Percentiles rank a stretch among this genome's conserved stretches.
These are phyloP conservation scores for Pleurotus eryngii DNA, from an alignment of 768 basidiomycete genomes.

Conservation along the genomic window DNA sequence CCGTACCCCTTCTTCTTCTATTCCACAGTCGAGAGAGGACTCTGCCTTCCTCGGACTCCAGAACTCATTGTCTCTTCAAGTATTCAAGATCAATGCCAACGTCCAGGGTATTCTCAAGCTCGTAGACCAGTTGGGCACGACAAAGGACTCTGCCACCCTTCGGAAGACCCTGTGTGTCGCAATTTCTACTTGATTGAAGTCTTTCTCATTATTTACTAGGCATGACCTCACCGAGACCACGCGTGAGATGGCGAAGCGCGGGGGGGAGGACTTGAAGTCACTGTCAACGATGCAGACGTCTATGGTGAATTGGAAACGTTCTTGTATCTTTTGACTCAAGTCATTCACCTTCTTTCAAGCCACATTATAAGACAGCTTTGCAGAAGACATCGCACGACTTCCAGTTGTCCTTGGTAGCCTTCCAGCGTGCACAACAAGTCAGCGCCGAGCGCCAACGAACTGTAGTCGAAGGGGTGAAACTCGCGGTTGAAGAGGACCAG, in stretches of 20 bases:
- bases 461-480: slow-evolving; percentile 82
- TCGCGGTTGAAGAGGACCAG: slow-evolving; percentile 76
- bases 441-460: slow-evolving; percentile 89
- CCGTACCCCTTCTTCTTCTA: slow-evolving; percentile 28
- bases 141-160: slow-evolving; percentile 72
- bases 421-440: slow-evolving; percentile 87
- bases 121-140: slow-evolving; percentile 94
- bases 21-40: slow-evolving; percentile 57
- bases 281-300: slow-evolving; percentile 65
- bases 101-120: slow-evolving; percentile 92
- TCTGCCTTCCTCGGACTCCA: slow-evolving; percentile 73
- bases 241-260: slow-evolving; percentile 90
- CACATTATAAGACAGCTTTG: slow-evolving; percentile 76
- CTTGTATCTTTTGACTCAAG: not conserved
- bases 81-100: slow-evolving; percentile 99
- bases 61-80: slow-evolving; percentile 82
- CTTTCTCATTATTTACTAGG: slow-evolving; percentile 35
- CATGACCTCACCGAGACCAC: slow-evolving; percentile 95
- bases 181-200: not conserved
- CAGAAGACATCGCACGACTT: slow-evolving; percentile 94
- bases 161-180: slow-evolving; percentile 81
- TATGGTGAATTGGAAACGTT: slow-evolving; percentile 41
- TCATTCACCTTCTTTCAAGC: slow-evolving; percentile 35
- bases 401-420: slow-evolving; percentile 83
- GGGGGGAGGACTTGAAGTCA: slow-evolving; percentile 90